Conservation (phyloP, 306 rosid genomes). For the Fragaria nilgerrensis region DNA sequence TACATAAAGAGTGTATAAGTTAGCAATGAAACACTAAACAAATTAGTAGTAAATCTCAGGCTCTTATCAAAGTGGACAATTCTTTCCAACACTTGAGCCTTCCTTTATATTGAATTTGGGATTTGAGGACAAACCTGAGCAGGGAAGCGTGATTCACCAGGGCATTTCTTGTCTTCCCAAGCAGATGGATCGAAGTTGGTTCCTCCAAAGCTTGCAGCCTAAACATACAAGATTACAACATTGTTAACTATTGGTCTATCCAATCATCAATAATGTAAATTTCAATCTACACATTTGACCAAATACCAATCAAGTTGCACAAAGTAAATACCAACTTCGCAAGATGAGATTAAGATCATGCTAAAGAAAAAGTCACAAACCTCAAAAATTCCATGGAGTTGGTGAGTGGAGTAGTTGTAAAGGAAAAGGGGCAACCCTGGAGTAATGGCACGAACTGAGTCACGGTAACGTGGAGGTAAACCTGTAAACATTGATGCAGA, state of each 20-base stretch:
- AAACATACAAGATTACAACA: constrained; percentile 10
- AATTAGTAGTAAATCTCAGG: not conserved
- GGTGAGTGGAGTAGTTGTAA: constrained; percentile 95
- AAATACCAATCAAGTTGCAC: not conserved
- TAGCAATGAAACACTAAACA: not conserved
- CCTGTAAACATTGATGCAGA: constrained; percentile 43
- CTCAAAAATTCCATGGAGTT: constrained; percentile 98
- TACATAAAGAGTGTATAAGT: not conserved
- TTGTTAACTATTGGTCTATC: not conserved
- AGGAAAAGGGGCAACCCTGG: constrained; percentile 96
- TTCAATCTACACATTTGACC: not conserved
- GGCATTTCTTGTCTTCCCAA: constrained; percentile 91
- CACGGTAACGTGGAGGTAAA: constrained; percentile 87
- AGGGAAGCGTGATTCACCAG: constrained; percentile 93
- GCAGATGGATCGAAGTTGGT: constrained; percentile 88
- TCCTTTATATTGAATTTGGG: not conserved
- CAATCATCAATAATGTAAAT: not conserved
- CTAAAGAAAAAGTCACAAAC: constrained; percentile 28
- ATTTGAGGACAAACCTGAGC: constrained; percentile 66
- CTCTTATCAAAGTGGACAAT: not conserved
- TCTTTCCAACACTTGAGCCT: not conserved
- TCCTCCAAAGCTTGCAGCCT: constrained; percentile 98
- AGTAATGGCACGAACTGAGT: constrained; percentile 84
- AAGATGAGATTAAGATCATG: not conserved
- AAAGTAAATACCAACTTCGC: too few relatives aligned